phyloP scores from a whole-genome alignment of 345 rosid genomes.

The Bretschneidera sinensis region DNA sequence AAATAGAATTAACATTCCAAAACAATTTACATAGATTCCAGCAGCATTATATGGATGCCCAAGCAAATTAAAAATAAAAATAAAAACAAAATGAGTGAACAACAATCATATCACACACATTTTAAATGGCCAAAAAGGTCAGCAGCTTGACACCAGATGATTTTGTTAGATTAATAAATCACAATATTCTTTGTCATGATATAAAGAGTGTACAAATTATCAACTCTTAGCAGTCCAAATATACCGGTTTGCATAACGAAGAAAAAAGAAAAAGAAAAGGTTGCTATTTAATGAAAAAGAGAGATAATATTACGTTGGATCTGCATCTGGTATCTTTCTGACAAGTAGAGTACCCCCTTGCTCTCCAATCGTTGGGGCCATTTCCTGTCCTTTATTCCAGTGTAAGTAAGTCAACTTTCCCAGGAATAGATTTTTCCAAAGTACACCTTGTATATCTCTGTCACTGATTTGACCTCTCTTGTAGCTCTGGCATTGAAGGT shows the following conservation, averaged over 20 bases:
- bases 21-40: neutral
- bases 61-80: too few relatives aligned
- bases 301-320: slow-evolving; percentile 47
- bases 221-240: neutral
- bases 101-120: neutral
- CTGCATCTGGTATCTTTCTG: slow-evolving; percentile 65
- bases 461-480: slow-evolving; percentile 51
- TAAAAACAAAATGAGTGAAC: neutral
- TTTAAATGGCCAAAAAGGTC: too few relatives aligned
- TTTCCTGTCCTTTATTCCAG: slow-evolving; percentile 62
- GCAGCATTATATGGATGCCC: neutral
- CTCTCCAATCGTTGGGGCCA: slow-evolving; percentile 59
- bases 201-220: neutral
- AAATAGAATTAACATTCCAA: neutral
- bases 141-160: neutral
- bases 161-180: too few relatives aligned
- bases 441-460: slow-evolving; percentile 36
- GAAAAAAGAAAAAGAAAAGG: slow-evolving; percentile 5
- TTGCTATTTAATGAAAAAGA: neutral
- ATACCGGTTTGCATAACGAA: neutral
- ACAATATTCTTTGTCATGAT: neutral
- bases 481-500: slow-evolving; percentile 47
- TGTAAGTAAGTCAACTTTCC: slow-evolving; percentile 77
- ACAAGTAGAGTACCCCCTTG: slow-evolving; percentile 80
- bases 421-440: slow-evolving; percentile 63